Evolutionary conservation across 2,329 filamentous ascomycete genomes (phyloP).

Genomic region (Cyclaneusma minus): DNA sequence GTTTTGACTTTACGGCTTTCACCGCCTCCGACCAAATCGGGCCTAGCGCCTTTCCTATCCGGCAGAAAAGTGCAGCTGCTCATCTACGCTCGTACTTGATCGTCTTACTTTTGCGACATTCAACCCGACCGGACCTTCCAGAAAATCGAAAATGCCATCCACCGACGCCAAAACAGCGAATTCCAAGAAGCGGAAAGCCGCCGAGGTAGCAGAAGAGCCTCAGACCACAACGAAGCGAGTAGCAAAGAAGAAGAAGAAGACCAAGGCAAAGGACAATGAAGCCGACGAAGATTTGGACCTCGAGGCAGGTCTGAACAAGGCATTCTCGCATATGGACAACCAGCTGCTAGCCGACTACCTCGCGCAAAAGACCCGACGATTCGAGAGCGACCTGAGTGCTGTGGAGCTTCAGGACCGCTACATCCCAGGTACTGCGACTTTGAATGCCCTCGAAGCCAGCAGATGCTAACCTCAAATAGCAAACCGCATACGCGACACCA

Average conservation of each 20-base stretch:
- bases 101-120: too few relatives aligned
- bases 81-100: too few relatives aligned
- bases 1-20: too few relatives aligned
- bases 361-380: slow-evolving; percentile 61
- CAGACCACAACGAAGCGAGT: slow-evolving; percentile 9
- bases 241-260: slow-evolving; percentile 38
- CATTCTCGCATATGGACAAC: slow-evolving; percentile 70
- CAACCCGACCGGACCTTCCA: too few relatives aligned
- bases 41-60: too few relatives aligned
- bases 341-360: slow-evolving; percentile 74
- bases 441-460: too few relatives aligned
- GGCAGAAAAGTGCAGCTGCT: too few relatives aligned
- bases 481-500: slow-evolving; percentile 64
- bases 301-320: slow-evolving; percentile 62
- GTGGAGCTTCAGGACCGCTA: slow-evolving; percentile 75
- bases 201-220: too few relatives aligned
- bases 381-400: slow-evolving; percentile 64
- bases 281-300: slow-evolving; percentile 45
- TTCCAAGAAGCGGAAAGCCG: too few relatives aligned
- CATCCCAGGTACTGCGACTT: slow-evolving; percentile 46
- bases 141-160: too few relatives aligned
- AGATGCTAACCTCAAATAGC: slow-evolving; percentile 38
- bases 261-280: slow-evolving; percentile 34
- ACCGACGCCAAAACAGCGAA: too few relatives aligned
- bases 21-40: too few relatives aligned